These are phyloP conservation scores for Penicillium chermesinum DNA, from an alignment of 495 filamentous ascomycete genomes.

Conservation along the genomic window DNA sequence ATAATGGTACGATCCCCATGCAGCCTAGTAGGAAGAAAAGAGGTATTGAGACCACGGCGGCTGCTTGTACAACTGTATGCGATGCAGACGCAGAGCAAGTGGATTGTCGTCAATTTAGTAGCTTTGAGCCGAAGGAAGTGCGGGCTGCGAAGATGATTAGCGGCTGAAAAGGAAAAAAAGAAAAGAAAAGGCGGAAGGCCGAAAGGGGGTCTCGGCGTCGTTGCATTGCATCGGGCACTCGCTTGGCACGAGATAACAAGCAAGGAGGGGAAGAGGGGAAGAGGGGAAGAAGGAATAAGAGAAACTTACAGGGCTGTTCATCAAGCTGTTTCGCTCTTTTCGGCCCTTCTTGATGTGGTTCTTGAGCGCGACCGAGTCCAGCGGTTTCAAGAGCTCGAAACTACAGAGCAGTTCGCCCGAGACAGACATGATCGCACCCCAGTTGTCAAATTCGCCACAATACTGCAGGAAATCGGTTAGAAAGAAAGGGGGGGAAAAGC, in stretches of 20 bases:
- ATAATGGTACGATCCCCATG: neutral
- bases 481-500: neutral
- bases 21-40: conserved; percentile 2
- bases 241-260: conserved; percentile 23
- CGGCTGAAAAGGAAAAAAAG: conserved; percentile 1
- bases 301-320: conserved; percentile 82
- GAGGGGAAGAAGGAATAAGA: neutral
- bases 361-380: conserved; percentile 96
- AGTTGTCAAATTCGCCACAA: conserved; percentile 99
- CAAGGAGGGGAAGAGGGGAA: conserved; percentile 8
- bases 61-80: too few relatives aligned
- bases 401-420: conserved; percentile 89
- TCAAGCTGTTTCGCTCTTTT: conserved; percentile 83
- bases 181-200: neutral
- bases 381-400: conserved; percentile 92
- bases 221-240: conserved; percentile 18
- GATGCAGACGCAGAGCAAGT: conserved; percentile 5
- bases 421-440: conserved; percentile 98
- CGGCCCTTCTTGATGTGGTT: conserved; percentile 98
- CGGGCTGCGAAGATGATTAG: conserved; percentile 27
- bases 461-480: conserved; percentile 56
- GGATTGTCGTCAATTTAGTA: conserved; percentile 20
- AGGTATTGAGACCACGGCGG: too few relatives aligned
- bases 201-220: conserved; percentile 20
- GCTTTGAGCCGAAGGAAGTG: conserved; percentile 38